Conservation (phyloP, 257 asterid species). For the Nicotiana noctiflora region DNA sequence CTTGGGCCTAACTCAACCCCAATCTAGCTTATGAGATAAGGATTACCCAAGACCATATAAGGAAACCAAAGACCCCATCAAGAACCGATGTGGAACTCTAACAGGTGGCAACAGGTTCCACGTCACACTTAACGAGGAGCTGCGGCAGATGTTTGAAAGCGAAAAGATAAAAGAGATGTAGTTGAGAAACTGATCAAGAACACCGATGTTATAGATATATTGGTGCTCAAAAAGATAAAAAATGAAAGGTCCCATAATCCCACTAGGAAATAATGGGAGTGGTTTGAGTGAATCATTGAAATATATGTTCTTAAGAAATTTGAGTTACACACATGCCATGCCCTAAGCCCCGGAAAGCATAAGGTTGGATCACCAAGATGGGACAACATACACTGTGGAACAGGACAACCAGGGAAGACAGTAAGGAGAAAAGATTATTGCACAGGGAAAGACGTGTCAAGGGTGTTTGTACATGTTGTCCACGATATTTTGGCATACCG, state of each 20-base stretch:
- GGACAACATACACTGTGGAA: neutral
- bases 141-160: neutral
- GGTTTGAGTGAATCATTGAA: neutral
- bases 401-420: neutral
- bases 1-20: too few relatives aligned
- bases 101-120: neutral
- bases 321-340: neutral
- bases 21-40: too few relatives aligned
- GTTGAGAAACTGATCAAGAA: neutral
- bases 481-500: neutral
- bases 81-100: too few relatives aligned
- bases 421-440: neutral
- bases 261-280: neutral
- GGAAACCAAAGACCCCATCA: too few relatives aligned
- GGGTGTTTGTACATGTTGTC: slow-evolving; percentile 5
- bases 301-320: neutral
- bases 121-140: neutral
- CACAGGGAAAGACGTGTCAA: neutral
- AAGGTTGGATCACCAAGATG: neutral
- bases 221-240: neutral
- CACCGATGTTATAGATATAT: neutral
- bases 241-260: neutral
- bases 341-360: neutral
- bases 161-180: neutral
- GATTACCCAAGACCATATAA: too few relatives aligned